Evolutionary conservation across 768 basidiomycete species (phyloP).

Genomic region (Suillus discolor): DNA sequence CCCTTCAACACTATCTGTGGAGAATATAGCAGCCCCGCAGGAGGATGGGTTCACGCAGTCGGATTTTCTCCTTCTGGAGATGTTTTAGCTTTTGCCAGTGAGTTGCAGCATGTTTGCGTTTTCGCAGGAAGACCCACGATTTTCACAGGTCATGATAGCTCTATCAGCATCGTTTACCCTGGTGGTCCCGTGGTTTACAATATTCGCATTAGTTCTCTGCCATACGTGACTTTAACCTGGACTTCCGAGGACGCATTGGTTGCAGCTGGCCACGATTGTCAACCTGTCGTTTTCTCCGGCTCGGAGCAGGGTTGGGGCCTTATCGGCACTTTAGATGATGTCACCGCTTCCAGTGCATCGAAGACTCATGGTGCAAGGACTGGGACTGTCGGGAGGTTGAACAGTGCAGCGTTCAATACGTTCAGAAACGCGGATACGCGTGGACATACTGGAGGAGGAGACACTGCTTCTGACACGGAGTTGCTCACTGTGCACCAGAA

Average conservation of each 20-base stretch:
- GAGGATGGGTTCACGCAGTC: slow-evolving; percentile 97
- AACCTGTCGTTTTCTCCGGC: slow-evolving; percentile 86
- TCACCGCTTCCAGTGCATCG: slow-evolving; percentile 40
- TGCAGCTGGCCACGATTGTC: slow-evolving; percentile 97
- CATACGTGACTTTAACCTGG: slow-evolving; percentile 85
- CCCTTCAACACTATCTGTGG: slow-evolving; percentile 98
- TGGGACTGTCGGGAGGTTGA: slow-evolving; percentile 71
- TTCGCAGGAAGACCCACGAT: slow-evolving; percentile 6
- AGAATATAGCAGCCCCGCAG: slow-evolving; percentile 84
- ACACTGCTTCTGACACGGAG: slow-evolving; percentile 61
- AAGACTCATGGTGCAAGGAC: slow-evolving; percentile 45
- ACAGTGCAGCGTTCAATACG: slow-evolving; percentile 91
- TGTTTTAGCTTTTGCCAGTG: slow-evolving; percentile 88
- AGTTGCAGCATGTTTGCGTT: slow-evolving; percentile 34
- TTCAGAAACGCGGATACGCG: slow-evolving; percentile 92
- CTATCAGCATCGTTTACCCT: slow-evolving; percentile 91
- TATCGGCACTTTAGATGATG: slow-evolving; percentile 83
- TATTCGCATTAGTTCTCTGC: slow-evolving; percentile 77
- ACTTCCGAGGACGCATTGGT: slow-evolving; percentile 79
- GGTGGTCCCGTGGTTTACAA: slow-evolving; percentile 70
- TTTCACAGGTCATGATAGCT: slow-evolving; percentile 86
- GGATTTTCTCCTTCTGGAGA: slow-evolving; percentile 98
- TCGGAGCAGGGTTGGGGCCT: slow-evolving; percentile 76
- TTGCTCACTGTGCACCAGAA: slow-evolving; percentile 95
- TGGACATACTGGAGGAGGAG: slow-evolving; percentile 40